Evolutionary conservation across 73 alveolate species (phyloP), one percentile per base, ranked within the genome.

Genomic region (Urostyla sp.): DNA sequence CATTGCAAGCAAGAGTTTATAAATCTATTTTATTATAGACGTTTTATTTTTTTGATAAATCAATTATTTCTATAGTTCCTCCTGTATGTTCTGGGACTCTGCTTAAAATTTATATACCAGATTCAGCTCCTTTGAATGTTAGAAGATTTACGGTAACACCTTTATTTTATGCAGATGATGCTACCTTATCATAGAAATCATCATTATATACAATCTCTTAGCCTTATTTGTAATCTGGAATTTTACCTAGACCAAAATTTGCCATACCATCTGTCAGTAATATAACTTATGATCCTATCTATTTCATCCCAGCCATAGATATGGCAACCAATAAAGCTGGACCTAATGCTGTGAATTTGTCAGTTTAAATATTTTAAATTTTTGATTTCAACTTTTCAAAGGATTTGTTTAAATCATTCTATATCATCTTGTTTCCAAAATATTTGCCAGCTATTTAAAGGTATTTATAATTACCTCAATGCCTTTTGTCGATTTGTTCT

Each of bases 211-310:
- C 23, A 32, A 5, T 0, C 63, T 77, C 49, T 48, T 76, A 20
- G 26, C 23, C 87, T 48, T 30, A 57, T 54, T 54, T 69, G 88
- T 21, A 92, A 54, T 73, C 72, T 5, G 13, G 4, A 13, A 59
- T 16, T 16, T 8, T 31, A 20, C 97, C 98, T 6, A 93, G 49
- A 11, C 98, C 98, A 15, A 67, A 81, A 91, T 93, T 93, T 24
- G 98, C 94, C 36, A 93, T 75, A 0, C 98, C 98, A 91, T 93
- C 98, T 24, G 98, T 93, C 69, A 97, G 91, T 52, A 91, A 63
- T 35, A 93, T 80, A 11, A 93, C 91, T 85, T 74, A 79, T 35
- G 96, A 87, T 15, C 98, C 98, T 52, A 84, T 80, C 67, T 75
- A 77, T 35, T 81, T 92, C 51, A 61, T 72, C 43, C 76, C 67